Evolutionary conservation across 306 rosid genomes (phyloP), one percentile per base, ranked within the genome.

Genomic region (Hippophae gyantsensis): DNA sequence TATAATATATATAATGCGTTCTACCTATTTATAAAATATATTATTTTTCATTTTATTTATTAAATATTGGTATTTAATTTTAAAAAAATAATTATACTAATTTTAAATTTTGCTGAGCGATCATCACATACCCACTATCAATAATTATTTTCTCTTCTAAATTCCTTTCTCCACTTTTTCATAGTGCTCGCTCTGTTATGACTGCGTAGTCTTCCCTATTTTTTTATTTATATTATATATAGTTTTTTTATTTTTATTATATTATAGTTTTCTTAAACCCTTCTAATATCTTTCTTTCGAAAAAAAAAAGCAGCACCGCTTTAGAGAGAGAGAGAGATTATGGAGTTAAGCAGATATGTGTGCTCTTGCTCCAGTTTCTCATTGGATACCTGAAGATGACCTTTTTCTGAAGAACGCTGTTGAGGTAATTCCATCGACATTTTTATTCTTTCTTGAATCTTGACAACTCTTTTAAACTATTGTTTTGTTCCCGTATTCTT

Each of bases 341-440:
- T 44, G 59, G 51, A 44, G 27, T 27, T 41, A 55, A 26, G 61
- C 69, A 42, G 11, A 9, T 11, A 86, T 89, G 97, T 88, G 92
- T 10, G 95, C 95, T 74, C 84, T 86, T 13, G 77, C 83, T 64
- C 73, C 89, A 6, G 38, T 71, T 50, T 14, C 68, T 32, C 54
- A 79, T 7, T 92, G 96, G 96, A 69, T 63, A 62, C 84, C 89
- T 6, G 84, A 82, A 18, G 99, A 92, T 63, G 99, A 92, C 75
- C 77, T 87, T 69, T 56, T 88, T 65, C 92, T 92, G 48, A 88
- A 78, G 71, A 88, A 80, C 81, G 86, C 95, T 9, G 86, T 92
- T 46, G 93, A 92, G 99, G 99, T 92, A 66, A 42, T 7, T 43
- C 47, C 9, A 7, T 54, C 48, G 11, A 58, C 59, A 9, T 46